Conservation (phyloP, 2,329 filamentous ascomycete species). For the Monosporascus ibericus region DNA sequence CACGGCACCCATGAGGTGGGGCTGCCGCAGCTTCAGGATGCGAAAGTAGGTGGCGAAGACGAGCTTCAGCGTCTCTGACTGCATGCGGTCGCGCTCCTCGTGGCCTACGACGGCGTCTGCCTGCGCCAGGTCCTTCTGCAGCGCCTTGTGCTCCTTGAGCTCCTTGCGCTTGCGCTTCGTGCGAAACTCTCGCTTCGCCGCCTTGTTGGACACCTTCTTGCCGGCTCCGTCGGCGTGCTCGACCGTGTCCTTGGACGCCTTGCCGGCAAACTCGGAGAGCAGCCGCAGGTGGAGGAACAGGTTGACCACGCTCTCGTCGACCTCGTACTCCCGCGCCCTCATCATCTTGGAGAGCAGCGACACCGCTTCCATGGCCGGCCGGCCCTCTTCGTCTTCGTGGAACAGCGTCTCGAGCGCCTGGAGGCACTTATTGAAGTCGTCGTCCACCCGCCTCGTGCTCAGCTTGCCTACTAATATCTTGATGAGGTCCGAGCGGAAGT, state of each 20-base stretch:
- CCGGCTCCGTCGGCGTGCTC: constrained; percentile 41
- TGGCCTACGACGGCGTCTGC: constrained; percentile 87
- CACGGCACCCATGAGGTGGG: constrained; percentile 91
- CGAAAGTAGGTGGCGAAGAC: constrained; percentile 95
- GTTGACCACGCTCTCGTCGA: constrained; percentile 83
- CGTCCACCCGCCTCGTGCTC: constrained; percentile 64
- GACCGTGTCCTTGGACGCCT: constrained; percentile 71
- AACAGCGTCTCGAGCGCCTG: constrained; percentile 78
- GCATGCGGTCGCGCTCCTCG: constrained; percentile 88
- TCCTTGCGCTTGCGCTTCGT: constrained; percentile 84
- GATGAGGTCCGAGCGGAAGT: constrained; percentile 82
- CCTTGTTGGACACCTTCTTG: constrained; percentile 50
- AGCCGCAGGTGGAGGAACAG: constrained; percentile 86
- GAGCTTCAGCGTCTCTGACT: constrained; percentile 90
- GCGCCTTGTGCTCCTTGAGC: constrained; percentile 74
- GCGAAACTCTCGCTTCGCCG: constrained; percentile 75
- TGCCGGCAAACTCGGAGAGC: constrained; percentile 79
- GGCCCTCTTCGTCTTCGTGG: constrained; percentile 80
- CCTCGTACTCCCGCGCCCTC: constrained; percentile 74
- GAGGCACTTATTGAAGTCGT: constrained; percentile 70
- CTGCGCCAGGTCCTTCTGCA: constrained; percentile 89
- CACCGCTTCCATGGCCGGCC: constrained; percentile 80
- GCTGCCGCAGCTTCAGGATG: constrained; percentile 76
- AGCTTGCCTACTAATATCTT: constrained; percentile 83
- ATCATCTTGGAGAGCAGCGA: constrained; percentile 89